A percentile compares a stretch with the other conserved stretches of the same genome.
These are phyloP conservation scores for Cercis canadensis DNA, from an alignment of 306 rosid species.

Conservation along the genomic window DNA sequence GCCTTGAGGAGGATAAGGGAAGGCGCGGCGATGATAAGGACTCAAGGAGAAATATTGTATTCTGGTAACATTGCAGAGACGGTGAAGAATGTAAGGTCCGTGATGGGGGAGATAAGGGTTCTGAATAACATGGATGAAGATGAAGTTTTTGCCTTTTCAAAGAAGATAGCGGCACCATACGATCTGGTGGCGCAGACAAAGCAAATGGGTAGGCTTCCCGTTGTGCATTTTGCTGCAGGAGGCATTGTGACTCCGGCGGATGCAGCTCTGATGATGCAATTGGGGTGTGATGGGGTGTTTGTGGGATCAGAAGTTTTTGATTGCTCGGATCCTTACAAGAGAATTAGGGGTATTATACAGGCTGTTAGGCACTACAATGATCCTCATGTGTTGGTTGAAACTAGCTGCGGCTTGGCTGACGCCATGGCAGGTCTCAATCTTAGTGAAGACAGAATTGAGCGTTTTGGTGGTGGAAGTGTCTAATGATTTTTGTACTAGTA, in stretches of 20 bases:
- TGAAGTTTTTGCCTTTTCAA: slow-evolving; percentile 69
- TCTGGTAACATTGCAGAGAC: slow-evolving; percentile 56
- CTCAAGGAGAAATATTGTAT: slow-evolving; percentile 59
- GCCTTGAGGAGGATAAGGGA: slow-evolving; percentile 70
- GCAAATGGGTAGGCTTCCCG: slow-evolving; percentile 72
- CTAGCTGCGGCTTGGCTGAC: slow-evolving; percentile 54
- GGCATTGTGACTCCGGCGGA: slow-evolving; percentile 91
- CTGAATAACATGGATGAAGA: slow-evolving; percentile 77
- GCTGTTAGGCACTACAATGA: slow-evolving; percentile 69
- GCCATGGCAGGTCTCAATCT: slow-evolving; percentile 47
- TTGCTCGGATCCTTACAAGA: slow-evolving; percentile 55
- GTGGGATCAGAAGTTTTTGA: slow-evolving; percentile 62
- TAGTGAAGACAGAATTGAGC: slow-evolving; percentile 57
- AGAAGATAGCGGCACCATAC: slow-evolving; percentile 71
- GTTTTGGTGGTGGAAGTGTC: slow-evolving; percentile 31
- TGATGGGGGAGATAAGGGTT: slow-evolving; percentile 65
- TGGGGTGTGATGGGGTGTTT: slow-evolving; percentile 83
- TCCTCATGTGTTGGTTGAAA: slow-evolving; percentile 61
- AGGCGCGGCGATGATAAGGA: slow-evolving; percentile 72
- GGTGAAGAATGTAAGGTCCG: slow-evolving; percentile 54
- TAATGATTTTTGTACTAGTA: slow-evolving; percentile 26
- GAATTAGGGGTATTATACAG: slow-evolving; percentile 61
- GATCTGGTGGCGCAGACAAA: slow-evolving; percentile 73
- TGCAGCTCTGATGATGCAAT: slow-evolving; percentile 83
- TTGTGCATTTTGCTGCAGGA: slow-evolving; percentile 68